These are phyloP conservation scores for Byssochlamys sp. DNA, from an alignment of 2,329 filamentous ascomycete species.

Conservation along the genomic window DNA sequence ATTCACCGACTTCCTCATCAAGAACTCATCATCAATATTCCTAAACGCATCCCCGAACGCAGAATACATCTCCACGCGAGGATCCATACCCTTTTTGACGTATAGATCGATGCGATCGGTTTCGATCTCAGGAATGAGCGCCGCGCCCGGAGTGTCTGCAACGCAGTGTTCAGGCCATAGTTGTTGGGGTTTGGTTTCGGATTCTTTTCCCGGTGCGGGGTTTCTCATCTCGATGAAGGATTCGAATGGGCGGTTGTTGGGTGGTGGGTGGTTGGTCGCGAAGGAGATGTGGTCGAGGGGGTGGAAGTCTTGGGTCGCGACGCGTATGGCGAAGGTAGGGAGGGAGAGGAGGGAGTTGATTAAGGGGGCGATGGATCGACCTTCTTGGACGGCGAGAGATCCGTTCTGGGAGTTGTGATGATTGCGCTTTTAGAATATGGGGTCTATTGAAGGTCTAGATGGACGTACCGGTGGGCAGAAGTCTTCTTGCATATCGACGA, in stretches of 20 bases:
- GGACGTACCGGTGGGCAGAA: slow-evolving; percentile 75
- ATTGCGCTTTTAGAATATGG: not conserved
- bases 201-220: slow-evolving; percentile 40
- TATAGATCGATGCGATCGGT: slow-evolving; percentile 50
- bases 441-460: not conserved
- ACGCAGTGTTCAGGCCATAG: slow-evolving; percentile 92
- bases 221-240: slow-evolving; percentile 53
- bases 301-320: slow-evolving; percentile 92
- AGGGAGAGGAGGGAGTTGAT: slow-evolving; percentile 67
- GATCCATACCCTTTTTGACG: slow-evolving; percentile 68
- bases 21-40: slow-evolving; percentile 29
- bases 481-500: slow-evolving; percentile 88
- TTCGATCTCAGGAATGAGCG: slow-evolving; percentile 64
- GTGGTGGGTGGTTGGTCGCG: slow-evolving; percentile 61
- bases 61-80: slow-evolving; percentile 81
- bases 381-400: slow-evolving; percentile 68
- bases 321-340: slow-evolving; percentile 57
- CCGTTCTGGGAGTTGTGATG: slow-evolving; percentile 54
- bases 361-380: slow-evolving; percentile 56
- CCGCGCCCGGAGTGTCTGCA: slow-evolving; percentile 60
- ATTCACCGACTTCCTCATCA: slow-evolving; percentile 27
- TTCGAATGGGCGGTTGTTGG: slow-evolving; percentile 57
- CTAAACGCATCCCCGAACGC: slow-evolving; percentile 76
- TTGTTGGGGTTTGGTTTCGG: slow-evolving; percentile 55
- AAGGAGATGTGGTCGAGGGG: slow-evolving; percentile 79